Base-by-base conservation (phyloP, 768 basidiomycete genomes). In the Cystofilobasidium capitatum region DNA sequence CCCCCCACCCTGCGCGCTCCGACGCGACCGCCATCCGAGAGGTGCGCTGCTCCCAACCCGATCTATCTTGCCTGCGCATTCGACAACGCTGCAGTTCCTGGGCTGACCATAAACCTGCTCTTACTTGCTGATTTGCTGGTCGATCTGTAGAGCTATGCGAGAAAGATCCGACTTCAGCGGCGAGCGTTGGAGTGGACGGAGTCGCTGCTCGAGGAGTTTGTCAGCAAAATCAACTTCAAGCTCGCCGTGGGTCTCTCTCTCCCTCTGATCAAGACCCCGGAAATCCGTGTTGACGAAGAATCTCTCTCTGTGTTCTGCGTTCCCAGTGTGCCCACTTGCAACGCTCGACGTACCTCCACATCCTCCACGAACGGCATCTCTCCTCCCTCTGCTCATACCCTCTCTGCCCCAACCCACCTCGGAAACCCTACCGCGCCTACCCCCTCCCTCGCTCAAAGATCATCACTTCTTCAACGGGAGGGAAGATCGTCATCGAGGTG, bases 351-450 rank as follows among this genome's bases (percentile, higher is more conserved):
- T 66, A 66, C 65, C 65, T 47, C 20, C 58, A 55, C 2, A 60
- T 66, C 58, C 65, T 66, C 10, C 65, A 66, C 47, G 65, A 66
- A 44, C 65, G 65, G 16, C 65, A 66, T 40, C 58, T 66, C 35
- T 66, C 58, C 40, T n/a, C 33, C 44, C 57, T 59, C 16, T 66
- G 65, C 58, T 36, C 65, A 20, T 58, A 66, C 45, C 65, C 65
- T 8, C 57, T 59, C 3, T 66, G 65, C 17, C 35, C 45, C 45
- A 58, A 58, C 26, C 58, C 45, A 3, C 59, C 65, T 24, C n/a
- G 9, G n/a, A 37, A 40, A 35, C 65, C 65, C 5, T 66, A 59
- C 57, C 57, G 39, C 35, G 42, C 33, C 29, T 66, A 59, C 45
- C 33, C 65, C 7, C 24, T 45, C 24, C 65, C 65, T 0, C 42